Percentiles rank a stretch among this genome's conserved stretches.
Conservation (phyloP, 192 early-diverging fungal genomes). For the Gamsiella multidivaricata region DNA sequence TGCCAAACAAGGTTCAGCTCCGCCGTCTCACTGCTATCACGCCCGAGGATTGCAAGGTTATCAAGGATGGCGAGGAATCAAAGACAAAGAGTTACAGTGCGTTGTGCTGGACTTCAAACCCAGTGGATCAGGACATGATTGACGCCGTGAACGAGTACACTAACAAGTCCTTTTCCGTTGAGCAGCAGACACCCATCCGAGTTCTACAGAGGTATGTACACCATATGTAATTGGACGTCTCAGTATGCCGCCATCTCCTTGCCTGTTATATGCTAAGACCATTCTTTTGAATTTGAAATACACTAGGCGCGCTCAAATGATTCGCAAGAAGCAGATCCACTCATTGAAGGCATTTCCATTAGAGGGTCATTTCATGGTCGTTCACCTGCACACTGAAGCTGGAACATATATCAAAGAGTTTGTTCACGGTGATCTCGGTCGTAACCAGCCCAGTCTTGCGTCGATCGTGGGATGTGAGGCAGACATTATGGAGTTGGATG, state of each 20-base stretch:
- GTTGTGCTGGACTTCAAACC: slow-evolving; percentile 73
- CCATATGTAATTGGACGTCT: neutral
- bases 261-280: neutral
- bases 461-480: slow-evolving; percentile 70
- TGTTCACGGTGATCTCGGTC: slow-evolving; percentile 92
- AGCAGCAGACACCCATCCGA: slow-evolving; percentile 79
- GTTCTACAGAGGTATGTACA: slow-evolving; percentile 72
- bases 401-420: slow-evolving; percentile 96
- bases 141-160: slow-evolving; percentile 64
- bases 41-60: slow-evolving; percentile 65
- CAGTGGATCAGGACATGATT: slow-evolving; percentile 63
- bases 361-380: slow-evolving; percentile 64
- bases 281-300: neutral
- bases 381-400: slow-evolving; percentile 83
- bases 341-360: slow-evolving; percentile 59
- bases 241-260: neutral
- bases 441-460: slow-evolving; percentile 81
- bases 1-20: slow-evolving; percentile 65
- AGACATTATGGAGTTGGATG: slow-evolving; percentile 86
- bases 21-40: slow-evolving; percentile 51
- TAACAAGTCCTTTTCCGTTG: slow-evolving; percentile 59
- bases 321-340: slow-evolving; percentile 66
- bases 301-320: slow-evolving; percentile 65
- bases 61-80: slow-evolving; percentile 80
- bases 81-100: slow-evolving; percentile 81